Conservation (phyloP, 345 rosid genomes). For the Linum tenue region DNA sequence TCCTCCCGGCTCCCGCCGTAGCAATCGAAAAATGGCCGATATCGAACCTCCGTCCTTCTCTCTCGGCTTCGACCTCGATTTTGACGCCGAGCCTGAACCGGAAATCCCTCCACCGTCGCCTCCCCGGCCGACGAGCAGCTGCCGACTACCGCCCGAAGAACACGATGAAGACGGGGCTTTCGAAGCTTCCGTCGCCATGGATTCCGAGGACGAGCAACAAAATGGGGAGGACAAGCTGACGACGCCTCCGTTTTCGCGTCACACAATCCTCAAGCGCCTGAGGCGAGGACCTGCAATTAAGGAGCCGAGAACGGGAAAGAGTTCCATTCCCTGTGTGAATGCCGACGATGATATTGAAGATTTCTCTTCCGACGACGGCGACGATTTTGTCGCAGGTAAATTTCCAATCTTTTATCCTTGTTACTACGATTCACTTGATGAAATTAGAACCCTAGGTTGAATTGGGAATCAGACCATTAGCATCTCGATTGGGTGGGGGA, state of each 20-base stretch:
- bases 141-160: constrained; percentile 7
- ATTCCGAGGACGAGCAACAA: constrained; percentile 3
- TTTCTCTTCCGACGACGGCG: constrained; percentile 71
- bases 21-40: constrained; percentile 37
- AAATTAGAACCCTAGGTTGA: not conserved
- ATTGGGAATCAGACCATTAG: too few species aligned
- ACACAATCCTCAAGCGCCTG: constrained; percentile 48
- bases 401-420: not conserved
- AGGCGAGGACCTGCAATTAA: constrained; percentile 32
- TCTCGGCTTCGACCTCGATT: constrained; percentile 58
- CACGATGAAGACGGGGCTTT: constrained; percentile 19
- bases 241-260: constrained; percentile 29
- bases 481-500: not conserved
- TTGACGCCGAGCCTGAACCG: constrained; percentile 27
- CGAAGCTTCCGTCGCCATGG: constrained; percentile 20
- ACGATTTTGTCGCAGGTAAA: constrained; percentile 30
- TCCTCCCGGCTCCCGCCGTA: not conserved
- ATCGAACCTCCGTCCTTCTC: constrained; percentile 82
- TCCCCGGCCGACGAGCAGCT: not conserved
- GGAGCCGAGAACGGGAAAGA: constrained; percentile 10
- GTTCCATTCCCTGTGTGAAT: constrained; percentile 6
- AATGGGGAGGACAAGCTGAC: constrained; percentile 24
- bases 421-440: too few species aligned
- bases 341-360: constrained; percentile 73
- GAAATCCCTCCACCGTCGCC: not conserved